Evolutionary conservation across 768 basidiomycete species (phyloP), one percentile per base, ranked within the genome.

Genomic region (Trametes cinnabarina): DNA sequence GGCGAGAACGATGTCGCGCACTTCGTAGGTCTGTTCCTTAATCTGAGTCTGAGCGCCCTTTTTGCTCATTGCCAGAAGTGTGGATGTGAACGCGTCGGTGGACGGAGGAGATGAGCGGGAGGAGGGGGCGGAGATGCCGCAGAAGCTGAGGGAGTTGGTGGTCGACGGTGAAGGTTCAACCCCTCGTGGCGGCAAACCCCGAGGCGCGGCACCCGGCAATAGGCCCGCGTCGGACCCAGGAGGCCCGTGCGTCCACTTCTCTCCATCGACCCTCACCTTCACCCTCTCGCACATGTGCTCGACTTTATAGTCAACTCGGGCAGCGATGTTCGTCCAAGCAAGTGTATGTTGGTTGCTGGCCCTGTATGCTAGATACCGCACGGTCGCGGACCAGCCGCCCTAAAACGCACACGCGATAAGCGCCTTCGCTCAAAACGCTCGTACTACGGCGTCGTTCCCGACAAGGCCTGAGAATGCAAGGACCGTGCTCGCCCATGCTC

Each of bases 1-100:
- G 23, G 84, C 94, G 60, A 98, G 84, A 37, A 98, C 93, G 65
- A 94, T 78, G 68, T 98, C 94, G 73, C 89, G 86, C 54, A 81
- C 69, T 22, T 80, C 79, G 71, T 90, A 96, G 30, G 63, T 55
- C 55, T 65, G 65, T 40, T 68, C 66, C 62, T 66, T 63, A 14
- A 62, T 40, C 55, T 68, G 66, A 41, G 77, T 65, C 66, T 81
- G 81, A 44, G 73, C 62, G 48, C 71, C 70, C 75, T 85, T 86
- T 78, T 83, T 85, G 75, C 72, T 77, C 75, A 79, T 79, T 64
- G 52, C 64, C 12, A 12, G 30, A n/a, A n/a, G n/a, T n/a, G 7
- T 32, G 30, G 51, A 39, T 12, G 11, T 4, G 47, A 42, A 58
- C 63, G 57, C 59, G 63, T 50, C 48, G 39, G 40, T 42, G 60